Percentiles rank a stretch among this genome's conserved stretches.
phyloP scores from a whole-genome alignment of 208 protist genomes.

The Lotmaria passim region DNA sequence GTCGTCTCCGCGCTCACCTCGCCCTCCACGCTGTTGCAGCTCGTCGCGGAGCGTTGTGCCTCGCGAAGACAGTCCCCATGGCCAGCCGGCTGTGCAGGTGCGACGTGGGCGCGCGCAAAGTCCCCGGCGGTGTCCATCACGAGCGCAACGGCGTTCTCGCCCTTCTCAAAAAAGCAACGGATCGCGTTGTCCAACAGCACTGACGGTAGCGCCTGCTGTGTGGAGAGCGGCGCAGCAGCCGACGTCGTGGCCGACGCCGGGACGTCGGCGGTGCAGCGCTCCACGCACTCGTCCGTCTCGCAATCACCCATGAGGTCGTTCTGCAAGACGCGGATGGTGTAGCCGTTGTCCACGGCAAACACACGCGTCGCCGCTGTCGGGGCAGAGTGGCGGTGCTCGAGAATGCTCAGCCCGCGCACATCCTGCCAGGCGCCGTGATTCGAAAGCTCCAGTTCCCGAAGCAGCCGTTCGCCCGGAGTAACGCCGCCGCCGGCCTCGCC shows the following conservation, averaged over 20 bases:
- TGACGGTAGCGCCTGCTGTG: conserved; percentile 25
- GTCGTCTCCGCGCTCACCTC: neutral
- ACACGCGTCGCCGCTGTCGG: conserved; percentile 22
- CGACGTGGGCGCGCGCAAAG: conserved; percentile 1
- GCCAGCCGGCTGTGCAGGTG: neutral
- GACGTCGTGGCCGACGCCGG: neutral
- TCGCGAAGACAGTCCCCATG: neutral
- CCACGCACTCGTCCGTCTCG: conserved; percentile 47
- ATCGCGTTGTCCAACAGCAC: conserved; percentile 30
- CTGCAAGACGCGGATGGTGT: conserved; percentile 33
- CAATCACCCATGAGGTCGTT: conserved; percentile 37
- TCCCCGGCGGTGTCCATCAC: conserved; percentile 30
- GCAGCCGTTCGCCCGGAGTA: neutral
- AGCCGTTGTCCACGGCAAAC: conserved; percentile 27
- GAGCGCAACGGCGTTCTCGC: conserved; percentile 46
- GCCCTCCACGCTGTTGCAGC: neutral
- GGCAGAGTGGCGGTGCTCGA: conserved; percentile 13
- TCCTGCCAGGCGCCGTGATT: conserved; percentile 24
- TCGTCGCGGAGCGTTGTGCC: neutral
- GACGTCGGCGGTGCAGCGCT: conserved; percentile 14
- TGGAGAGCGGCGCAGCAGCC: neutral
- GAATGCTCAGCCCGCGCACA: conserved; percentile 5
- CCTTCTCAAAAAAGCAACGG: conserved; percentile 28
- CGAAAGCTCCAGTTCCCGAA: conserved; percentile 10
- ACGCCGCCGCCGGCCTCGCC: neutral